These are phyloP conservation scores for Starmera dryadoides DNA, from an alignment of 805 yeast genomes.

Conservation along the genomic window DNA sequence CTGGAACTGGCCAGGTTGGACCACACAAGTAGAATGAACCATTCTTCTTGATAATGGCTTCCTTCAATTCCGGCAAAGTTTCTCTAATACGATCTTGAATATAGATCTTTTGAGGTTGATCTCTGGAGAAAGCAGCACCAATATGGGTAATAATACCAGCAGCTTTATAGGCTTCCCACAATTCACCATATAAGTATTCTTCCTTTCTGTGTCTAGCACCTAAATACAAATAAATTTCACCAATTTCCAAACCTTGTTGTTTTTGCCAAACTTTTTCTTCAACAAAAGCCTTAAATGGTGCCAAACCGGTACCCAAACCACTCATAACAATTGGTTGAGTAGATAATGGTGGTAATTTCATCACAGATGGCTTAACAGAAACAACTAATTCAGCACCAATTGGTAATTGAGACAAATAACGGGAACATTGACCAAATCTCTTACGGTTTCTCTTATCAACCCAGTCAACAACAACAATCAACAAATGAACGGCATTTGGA, in stretches of 20 bases:
- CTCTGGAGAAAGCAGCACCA: slow-evolving; percentile 98
- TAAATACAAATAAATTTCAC: slow-evolving; percentile 78
- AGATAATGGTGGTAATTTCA: slow-evolving; percentile 87
- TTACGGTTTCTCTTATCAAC: slow-evolving; percentile 75
- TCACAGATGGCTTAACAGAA: slow-evolving; percentile 92
- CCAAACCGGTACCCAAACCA: slow-evolving; percentile 96
- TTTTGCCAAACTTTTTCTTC: slow-evolving; percentile 94
- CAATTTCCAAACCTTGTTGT: slow-evolving; percentile 82
- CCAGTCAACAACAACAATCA: slow-evolving; percentile 97
- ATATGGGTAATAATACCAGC: slow-evolving; percentile 90
- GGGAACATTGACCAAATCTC: slow-evolving; percentile 92
- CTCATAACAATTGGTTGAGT: slow-evolving; percentile 93
- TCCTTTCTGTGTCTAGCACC: slow-evolving; percentile 95
- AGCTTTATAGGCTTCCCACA: slow-evolving; percentile 93
- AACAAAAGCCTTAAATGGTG: slow-evolving; percentile 95
- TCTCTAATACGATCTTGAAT: slow-evolving; percentile 91
- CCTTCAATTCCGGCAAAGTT: slow-evolving; percentile 62
- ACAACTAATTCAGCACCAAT: slow-evolving; percentile 87
- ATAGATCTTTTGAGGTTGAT: slow-evolving; percentile 89
- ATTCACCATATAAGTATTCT: slow-evolving; percentile 92
- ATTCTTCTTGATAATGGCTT: slow-evolving; percentile 66
- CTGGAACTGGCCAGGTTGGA: slow-evolving; percentile 99
- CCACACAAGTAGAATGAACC: slow-evolving; percentile 97
- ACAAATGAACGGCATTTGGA: slow-evolving; percentile 82
- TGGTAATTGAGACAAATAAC: slow-evolving; percentile 70